Conservation (phyloP, 192 early-diverging fungal genomes). For the Backusella luteola region DNA sequence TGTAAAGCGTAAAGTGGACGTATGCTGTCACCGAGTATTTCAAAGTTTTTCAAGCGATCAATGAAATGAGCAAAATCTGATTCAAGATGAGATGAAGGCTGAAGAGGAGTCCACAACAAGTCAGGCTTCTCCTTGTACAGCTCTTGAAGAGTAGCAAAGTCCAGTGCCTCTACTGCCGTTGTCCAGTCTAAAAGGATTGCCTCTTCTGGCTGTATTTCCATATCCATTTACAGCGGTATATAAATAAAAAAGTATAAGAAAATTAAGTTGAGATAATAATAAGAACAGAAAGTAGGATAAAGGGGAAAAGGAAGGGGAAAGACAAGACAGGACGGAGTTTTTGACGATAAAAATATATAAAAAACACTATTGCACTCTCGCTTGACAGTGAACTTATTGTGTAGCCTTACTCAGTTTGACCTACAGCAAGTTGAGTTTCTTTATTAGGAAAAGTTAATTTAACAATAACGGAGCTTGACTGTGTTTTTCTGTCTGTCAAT, state of each 20-base stretch:
- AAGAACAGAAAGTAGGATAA: neutral
- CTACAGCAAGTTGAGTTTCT: constrained; percentile 8
- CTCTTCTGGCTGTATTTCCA: constrained; percentile 1
- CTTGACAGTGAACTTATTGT: neutral
- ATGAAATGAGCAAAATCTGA: constrained; percentile 15
- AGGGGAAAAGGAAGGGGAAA: neutral
- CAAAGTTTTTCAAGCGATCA: neutral
- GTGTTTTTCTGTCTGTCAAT: constrained; percentile 5
- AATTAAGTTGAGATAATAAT: neutral
- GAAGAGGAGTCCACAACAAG: constrained; percentile 15
- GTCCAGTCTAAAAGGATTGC: constrained; percentile 9
- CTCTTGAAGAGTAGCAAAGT: constrained; percentile 2
- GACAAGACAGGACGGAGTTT: neutral
- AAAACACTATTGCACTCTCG: neutral
- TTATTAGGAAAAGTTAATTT: constrained; percentile 8
- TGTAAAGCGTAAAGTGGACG: constrained; percentile 11
- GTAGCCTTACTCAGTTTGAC: neutral
- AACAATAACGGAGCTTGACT: neutral
- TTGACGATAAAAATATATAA: neutral
- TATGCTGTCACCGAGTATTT: constrained; percentile 7
- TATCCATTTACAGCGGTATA: neutral
- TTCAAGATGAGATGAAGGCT: neutral
- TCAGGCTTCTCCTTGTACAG: constrained; percentile 4
- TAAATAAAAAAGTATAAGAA: neutral
- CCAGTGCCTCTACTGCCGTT: constrained; percentile 12